Base-by-base conservation (phyloP, 2,329 filamentous ascomycete genomes). In the Neurospora sp. region DNA sequence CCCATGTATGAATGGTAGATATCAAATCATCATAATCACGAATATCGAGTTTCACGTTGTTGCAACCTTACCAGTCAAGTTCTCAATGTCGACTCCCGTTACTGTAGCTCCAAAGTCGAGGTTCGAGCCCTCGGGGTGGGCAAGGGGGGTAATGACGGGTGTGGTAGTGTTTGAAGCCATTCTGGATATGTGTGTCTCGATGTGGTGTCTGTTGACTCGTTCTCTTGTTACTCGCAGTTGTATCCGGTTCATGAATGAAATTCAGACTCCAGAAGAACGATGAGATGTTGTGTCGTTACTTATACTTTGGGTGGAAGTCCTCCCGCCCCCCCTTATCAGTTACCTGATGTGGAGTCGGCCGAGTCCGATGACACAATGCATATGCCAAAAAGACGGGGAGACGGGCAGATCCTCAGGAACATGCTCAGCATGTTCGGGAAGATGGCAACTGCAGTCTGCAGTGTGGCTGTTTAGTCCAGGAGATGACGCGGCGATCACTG, bases 31-130 rank as follows among this genome's bases (percentile, higher is more conserved):
- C 66, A 74, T 39, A 70, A n/a, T 66, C n/a, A 13, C 23, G 11
- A 40, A 36, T 36, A n/a, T 36, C 39, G 8, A 33, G 39, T 39
- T 43, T 69, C 36, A 66, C 15, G 52, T 42, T n/a, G 38, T n/a
- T 42, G 33, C 38, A 23, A 67, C 78, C 84, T 82, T 84, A 89
- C 87, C 86, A 68, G 83, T 86, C 66, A 92, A 79, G 68, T 86
- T 85, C 75, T 91, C 87, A 52, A 91, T 79, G 74, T 91, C 84
- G 43, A 85, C 81, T 66, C 88, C 86, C 43, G 82, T 80, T 72
- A 91, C 82, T 36, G 85, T 77, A 10, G 87, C 89, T 1, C 90
- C 90, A 70, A 92, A 90, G 75, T 88, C 82, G 71, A 88, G 80
- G 15, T 72, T 75, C 33, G 83, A 83, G 46, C 77, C 78, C 66